Conservation (phyloP, 805 yeast species). For the Saturnispora halmiae region DNA sequence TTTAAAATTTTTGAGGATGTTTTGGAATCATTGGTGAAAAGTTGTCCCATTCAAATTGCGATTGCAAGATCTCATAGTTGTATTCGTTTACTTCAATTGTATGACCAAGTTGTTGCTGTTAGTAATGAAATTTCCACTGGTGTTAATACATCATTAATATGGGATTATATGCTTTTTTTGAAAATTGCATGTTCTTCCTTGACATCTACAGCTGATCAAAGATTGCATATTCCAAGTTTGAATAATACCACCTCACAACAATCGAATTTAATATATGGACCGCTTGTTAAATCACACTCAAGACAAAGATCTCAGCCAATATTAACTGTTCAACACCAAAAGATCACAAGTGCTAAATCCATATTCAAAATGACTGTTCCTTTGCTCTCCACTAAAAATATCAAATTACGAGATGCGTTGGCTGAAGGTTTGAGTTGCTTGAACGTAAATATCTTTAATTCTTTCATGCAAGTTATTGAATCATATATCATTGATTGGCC, state of each 20-base stretch:
- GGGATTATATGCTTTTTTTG: constrained; percentile 55
- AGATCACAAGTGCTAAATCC: constrained; percentile 85
- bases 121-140: constrained; percentile 33
- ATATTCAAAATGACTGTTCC: constrained; percentile 85
- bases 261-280: constrained; percentile 29
- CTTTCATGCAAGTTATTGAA: constrained; percentile 70
- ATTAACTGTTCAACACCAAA: constrained; percentile 77
- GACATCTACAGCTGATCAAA: constrained; percentile 83
- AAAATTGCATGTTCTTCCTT: constrained; percentile 88
- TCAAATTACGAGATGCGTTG: constrained; percentile 70
- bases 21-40: constrained; percentile 59
- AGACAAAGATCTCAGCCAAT: constrained; percentile 73
- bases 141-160: constrained; percentile 23
- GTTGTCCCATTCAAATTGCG: constrained; percentile 90
- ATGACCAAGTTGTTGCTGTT: constrained; percentile 53
- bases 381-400: constrained; percentile 58
- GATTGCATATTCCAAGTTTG: constrained; percentile 41
- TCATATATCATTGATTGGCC: constrained; percentile 49
- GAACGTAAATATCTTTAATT: constrained; percentile 79
- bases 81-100: constrained; percentile 76
- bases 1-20: constrained; percentile 75
- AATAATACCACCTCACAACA: constrained; percentile 12
- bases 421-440: constrained; percentile 84
- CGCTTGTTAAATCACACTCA: constrained; percentile 48
- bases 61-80: constrained; percentile 87